Base-by-base conservation (phyloP, 225 moss, liverwort and hornwort species). In the Bryoerythrophyllum caledonicum region DNA sequence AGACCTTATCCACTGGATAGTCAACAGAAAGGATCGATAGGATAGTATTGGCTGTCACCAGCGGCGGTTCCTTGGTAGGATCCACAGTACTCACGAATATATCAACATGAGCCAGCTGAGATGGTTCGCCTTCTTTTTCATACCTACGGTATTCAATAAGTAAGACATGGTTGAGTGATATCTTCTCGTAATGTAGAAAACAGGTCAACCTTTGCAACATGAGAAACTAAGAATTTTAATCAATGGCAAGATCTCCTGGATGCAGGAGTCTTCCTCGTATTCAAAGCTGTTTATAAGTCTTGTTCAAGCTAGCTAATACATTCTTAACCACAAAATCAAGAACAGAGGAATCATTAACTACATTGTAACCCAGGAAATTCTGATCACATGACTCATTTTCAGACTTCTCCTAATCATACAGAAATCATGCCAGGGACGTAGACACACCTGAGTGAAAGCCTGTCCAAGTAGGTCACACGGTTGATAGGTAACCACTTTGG, bases 401-500 rank as follows among this genome's bases (percentile, higher is more conserved):
- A 51, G 40, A 26, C 15, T 43, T 60, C 46, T 67, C 35, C 48
- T 9, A 23, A 32, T 9, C 24, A 48, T 44, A 53, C 8, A 14
- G 7, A 49, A 38, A 37, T 26, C 64, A 75, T 49, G 2, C 10
- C 3, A 30, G 58, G 43, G 34, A 56, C 38, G 62, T 1, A 46
- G 25, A 76, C 72, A 40, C 32, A 83, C 91, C 94, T 94, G 64
- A 89, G 76, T 20, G 88, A 79, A 23, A 94, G 87, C 37, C 89
- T 85, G 76, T 94, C 94, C 51, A 94, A 84, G 71, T 92, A 94
- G 19, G 90, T 94, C 74, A 90, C 83, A 44, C 92, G 87, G 71
- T 86, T 92, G 78, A 94, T 88, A 30, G 92, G 94, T 60, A 89
- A 83, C 94, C 94, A 94, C 76, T 94, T 92, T 9, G 94, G 92